These are phyloP conservation scores for Cylindricascospora bacillispora DNA, from an alignment of 1,139 yeast species.

Conservation along the genomic window DNA sequence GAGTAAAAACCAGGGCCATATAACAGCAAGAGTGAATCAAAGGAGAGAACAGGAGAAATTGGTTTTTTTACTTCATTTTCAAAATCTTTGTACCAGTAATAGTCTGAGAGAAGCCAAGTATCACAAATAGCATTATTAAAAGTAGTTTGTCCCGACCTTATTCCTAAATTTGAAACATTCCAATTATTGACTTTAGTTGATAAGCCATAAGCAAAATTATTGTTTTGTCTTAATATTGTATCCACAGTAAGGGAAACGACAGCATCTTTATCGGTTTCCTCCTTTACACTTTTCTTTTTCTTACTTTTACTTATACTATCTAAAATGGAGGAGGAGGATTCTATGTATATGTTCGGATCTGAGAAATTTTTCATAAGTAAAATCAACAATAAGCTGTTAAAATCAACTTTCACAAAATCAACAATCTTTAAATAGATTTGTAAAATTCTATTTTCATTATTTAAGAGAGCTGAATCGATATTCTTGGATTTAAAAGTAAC, in stretches of 20 bases:
- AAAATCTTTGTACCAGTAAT: conserved; percentile 27
- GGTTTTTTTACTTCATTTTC: conserved; percentile 28
- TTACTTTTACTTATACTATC: conserved; percentile 10
- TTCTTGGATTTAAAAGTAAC: conserved; percentile 14
- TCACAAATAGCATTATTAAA: conserved; percentile 13
- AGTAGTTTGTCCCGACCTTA: conserved; percentile 13
- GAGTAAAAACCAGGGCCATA: conserved; percentile 24
- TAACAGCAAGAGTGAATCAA: conserved; percentile 28
- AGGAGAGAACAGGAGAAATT: conserved; percentile 28
- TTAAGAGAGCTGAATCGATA: conserved; percentile 21
- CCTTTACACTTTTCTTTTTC: conserved; percentile 10
- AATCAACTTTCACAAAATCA: conserved; percentile 31
- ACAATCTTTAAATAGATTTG: conserved; percentile 33
- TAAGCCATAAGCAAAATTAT: conserved; percentile 32
- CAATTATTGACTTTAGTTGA: conserved; percentile 31
- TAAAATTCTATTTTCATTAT: conserved; percentile 32
- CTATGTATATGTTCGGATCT: conserved; percentile 26
- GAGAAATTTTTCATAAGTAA: conserved; percentile 35
- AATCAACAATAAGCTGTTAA: conserved; percentile 34
- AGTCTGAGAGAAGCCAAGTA: too few species aligned
- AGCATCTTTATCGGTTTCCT: conserved; percentile 13
- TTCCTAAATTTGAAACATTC: conserved; percentile 27
- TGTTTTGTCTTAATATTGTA: conserved; percentile 21
- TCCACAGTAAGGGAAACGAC: conserved; percentile 12
- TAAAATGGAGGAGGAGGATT: conserved; percentile 14